These are phyloP conservation scores for Silene uniflora DNA, from an alignment of 148 eudicot species.

Conservation along the genomic window DNA sequence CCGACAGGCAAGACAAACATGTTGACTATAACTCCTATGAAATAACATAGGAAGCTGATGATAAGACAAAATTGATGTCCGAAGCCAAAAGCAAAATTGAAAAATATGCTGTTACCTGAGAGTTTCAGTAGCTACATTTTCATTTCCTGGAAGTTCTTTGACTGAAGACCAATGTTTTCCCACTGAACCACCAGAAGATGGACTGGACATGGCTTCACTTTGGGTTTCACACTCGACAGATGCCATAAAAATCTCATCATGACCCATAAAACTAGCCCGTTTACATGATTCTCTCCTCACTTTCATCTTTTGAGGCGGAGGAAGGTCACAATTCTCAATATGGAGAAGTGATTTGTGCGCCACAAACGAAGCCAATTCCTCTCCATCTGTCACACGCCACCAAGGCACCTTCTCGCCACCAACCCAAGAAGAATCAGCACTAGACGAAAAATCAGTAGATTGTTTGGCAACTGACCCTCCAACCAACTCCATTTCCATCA, in stretches of 20 bases:
- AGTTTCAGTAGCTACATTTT: conserved; percentile 16
- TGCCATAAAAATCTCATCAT: conserved; percentile 32
- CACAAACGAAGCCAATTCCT: conserved; percentile 70
- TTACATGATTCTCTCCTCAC: conserved; percentile 33
- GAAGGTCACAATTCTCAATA: conserved; percentile 83
- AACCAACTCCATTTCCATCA: conserved; percentile 48
- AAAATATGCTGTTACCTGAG: conserved; percentile 34
- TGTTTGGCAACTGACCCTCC: conserved; percentile 37
- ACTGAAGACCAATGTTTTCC: conserved; percentile 29
- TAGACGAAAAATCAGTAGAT: conserved; percentile 36
- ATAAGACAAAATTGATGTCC: no score
- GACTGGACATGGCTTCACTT: conserved; percentile 21
- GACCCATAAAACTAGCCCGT: conserved; percentile 23
- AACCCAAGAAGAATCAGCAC: conserved; percentile 43
- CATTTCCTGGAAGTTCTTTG: conserved; percentile 21
- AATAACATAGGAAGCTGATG: no score
- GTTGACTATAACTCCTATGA: no score
- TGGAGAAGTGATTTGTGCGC: conserved; percentile 63
- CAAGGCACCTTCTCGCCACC: conserved; percentile 64
- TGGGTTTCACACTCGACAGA: conserved; percentile 32
- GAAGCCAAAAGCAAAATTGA: not conserved
- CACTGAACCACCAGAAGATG: conserved; percentile 26
- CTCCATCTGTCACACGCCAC: conserved; percentile 80
- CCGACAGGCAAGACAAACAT: no score
- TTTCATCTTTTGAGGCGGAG: conserved; percentile 49